Base-by-base conservation (phyloP, 345 rosid genomes). In the Sisymbrium irio region DNA sequence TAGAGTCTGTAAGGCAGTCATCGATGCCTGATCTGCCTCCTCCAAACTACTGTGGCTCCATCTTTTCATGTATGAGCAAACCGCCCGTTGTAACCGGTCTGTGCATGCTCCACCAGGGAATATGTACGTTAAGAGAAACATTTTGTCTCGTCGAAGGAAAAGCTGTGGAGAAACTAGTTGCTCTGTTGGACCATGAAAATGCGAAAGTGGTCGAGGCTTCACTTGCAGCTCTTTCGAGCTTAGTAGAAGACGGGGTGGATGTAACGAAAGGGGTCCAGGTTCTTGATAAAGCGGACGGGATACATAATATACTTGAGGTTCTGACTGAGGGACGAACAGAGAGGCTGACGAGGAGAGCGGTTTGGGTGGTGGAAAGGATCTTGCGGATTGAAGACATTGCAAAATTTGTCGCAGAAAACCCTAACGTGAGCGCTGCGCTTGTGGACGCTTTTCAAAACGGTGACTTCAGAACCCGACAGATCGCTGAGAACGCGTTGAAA, bases 381-480 rank as follows among this genome's bases (percentile, higher is more conserved):
- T 78, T 94, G 78, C 73, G 93, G 68, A 88, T 80, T 0, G 96
- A 89, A 6, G 96, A 91, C 0, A 89, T 95, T 62, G 99, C 92
- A 13, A 78, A 64, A 66, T 87, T 88, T 42, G 84, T 90, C 15
- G 93, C 97, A 6, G 88, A 84, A 32, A 88, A 87, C 67, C 96
- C 77, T 7, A 88, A 84, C 65, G 80, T 88, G 61, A 72, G 91
- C 32, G 87, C 97, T 53, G 99, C 97, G 8, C 95, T 92, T 35
- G 92, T 95, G 10, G 96, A 95, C 36, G 93, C 99, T 27, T 92
- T 92, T 77, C 97, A 95, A 67, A 88, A 90, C 74, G 99, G 86
- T 1, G 97, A 95, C 72, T 89, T 86, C 77, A 76, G 79, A 66
- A 95, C 99, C 0, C 73, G 85, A 32, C 99, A 95, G 84, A 83